Percentiles rank a stretch among this genome's conserved stretches.
phyloP scores from a whole-genome alignment of 257 asterid species.

The Solanum megistacrolobum region DNA sequence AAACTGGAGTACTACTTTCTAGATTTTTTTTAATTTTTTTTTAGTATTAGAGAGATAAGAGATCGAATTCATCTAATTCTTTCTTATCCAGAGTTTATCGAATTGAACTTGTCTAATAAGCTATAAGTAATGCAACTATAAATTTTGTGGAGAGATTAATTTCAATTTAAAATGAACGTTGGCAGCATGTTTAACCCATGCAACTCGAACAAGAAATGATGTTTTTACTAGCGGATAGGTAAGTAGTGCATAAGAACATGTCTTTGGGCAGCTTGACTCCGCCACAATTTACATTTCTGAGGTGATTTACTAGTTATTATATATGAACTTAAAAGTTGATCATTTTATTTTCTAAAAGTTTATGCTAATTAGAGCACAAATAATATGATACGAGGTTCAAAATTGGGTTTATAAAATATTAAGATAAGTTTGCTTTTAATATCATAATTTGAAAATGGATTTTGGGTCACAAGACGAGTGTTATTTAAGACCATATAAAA shows the following conservation, averaged over 20 bases:
- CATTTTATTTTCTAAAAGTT: not conserved
- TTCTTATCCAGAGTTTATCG: rapidly evolving
- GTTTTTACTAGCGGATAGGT: too few relatives aligned
- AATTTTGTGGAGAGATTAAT: not conserved
- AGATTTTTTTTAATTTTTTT: too few relatives aligned
- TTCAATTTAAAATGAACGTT: rapidly evolving
- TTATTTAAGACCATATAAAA: too few relatives aligned
- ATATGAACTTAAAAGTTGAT: too few relatives aligned
- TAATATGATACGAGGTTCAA: not conserved
- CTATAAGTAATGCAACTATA: not conserved
- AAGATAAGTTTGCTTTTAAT: not conserved
- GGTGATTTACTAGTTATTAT: rapidly evolving
- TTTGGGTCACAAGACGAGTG: not conserved
- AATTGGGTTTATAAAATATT: not conserved
- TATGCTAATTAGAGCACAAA: not conserved
- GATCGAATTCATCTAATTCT: too few relatives aligned
- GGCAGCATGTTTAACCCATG: too few relatives aligned
- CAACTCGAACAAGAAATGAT: too few relatives aligned
- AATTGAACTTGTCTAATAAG: not conserved
- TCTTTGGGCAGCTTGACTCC: too few relatives aligned
- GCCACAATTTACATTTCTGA: not conserved
- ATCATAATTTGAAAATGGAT: not conserved
- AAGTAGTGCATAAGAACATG: too few relatives aligned
- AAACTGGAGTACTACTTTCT: too few relatives aligned
- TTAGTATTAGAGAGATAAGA: too few relatives aligned